Base-by-base conservation (phyloP, 2,329 filamentous ascomycete species). In the Aureobasidium uvarum region DNA sequence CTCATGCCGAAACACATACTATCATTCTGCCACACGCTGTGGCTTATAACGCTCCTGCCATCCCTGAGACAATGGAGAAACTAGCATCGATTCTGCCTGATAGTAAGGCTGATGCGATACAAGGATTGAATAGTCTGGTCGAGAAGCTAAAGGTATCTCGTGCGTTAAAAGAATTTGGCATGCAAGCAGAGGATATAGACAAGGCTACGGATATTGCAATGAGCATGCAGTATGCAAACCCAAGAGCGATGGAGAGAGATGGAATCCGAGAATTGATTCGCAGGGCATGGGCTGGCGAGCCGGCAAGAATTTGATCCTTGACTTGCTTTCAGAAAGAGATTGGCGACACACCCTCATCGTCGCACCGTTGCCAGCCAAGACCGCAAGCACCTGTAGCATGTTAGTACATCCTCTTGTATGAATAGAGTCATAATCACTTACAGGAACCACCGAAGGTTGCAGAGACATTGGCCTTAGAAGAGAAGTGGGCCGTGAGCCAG, bases 1-100 rank as follows among this genome's bases (percentile, higher is more conserved):
- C 86, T 0, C 86, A 89, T 67, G 85, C 86, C 1, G 85, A 88
- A 72, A 88, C 86, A 0, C 87, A 89, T 70, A 85, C 85, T 0
- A 82, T 85, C 38, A 80, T 89, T 1, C 77, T 89, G 8, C 85
- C 86, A 0, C 86, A 89, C 70, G 84, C 85, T 0, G 75, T 89
- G 2, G 83, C 85, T 2, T 89, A 88, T 72, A 88, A 88, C 68
- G 83, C 84, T 0, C 83, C 84, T 0, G 76, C 75, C 0, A 80
- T 86, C 2, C 81, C 84, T 0, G 77, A 80, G 2, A 79, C 79
- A 0, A 84, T 87, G 81, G 75, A 75, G 58, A 78, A 78, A 67
- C 71, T 89, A 33, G 85, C 84, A 0, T 78, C 78, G 1, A 82
- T 75, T 1, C 72, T 88, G 11, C 85, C 85, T 0, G 84, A 77